Base-by-base conservation (phyloP, 345 rosid species). In the Cardamine chenopodiifolia region DNA sequence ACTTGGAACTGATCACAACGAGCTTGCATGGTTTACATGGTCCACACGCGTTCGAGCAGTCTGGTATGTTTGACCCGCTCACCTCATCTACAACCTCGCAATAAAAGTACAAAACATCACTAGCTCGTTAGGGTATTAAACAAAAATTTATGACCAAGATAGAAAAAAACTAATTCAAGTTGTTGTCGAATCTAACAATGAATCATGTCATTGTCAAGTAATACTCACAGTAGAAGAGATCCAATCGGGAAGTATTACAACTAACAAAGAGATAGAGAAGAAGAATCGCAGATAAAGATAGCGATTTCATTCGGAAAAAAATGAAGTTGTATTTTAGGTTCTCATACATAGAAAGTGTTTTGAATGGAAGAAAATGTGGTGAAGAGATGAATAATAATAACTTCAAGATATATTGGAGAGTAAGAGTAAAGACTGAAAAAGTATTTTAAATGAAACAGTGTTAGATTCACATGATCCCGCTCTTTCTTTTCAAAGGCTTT, bases 11-110 rank as follows among this genome's bases (percentile, higher is more conserved):
- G 68, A 92, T 86, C 87, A 92, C 85, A 42, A 95, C 99, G 70
- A 93, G 85, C 84, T 85, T 85, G 84, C 99, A 95, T 12, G 98
- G 98, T 35, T 75, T 72, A 70, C 98, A 94, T n/a, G 97, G 81
- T 15, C 93, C 96, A 34, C 99, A 95, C 1, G 99, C 99, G 54
- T 90, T 87, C 1, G 91, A 79, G 40, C 99, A 95, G 63, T 95
- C 97, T 2, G 99, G 99, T 82, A 95, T 70, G 73, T 90, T 87
- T 71, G 99, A 95, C 7, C 97, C 97, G 1, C 84, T 29, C 70
- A 71, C 88, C 6, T 45, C 14, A 57, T 66, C 80, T 70, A 55
- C 10, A 34, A 64, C 19, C 45, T 72, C 62, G 79, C 56, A 35
- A 35, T 9, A 9, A 35, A 35, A 9, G 39, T 35, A 35, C 12